A percentile compares a stretch with the other conserved stretches of the same genome.
These are phyloP conservation scores for Microdochium bolleyi DNA, from an alignment of 2,329 filamentous ascomycete species.

Conservation along the genomic window DNA sequence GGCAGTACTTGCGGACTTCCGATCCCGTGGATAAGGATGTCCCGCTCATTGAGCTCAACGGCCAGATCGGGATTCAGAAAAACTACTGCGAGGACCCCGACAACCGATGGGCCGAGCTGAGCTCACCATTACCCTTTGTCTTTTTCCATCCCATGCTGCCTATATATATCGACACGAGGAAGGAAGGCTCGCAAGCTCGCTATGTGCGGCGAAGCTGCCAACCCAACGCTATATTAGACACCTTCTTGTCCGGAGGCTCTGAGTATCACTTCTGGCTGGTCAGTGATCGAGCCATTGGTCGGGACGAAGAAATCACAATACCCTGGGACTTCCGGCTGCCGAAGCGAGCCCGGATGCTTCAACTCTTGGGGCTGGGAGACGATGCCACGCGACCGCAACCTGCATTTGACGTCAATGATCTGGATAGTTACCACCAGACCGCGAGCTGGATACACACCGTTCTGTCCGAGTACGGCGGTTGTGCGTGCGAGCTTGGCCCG, in stretches of 20 bases:
- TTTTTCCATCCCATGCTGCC: slow-evolving; percentile 85
- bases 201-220: slow-evolving; percentile 89
- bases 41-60: slow-evolving; percentile 65
- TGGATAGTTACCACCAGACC: slow-evolving; percentile 49
- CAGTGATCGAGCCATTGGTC: slow-evolving; percentile 66
- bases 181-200: slow-evolving; percentile 76
- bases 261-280: slow-evolving; percentile 93
- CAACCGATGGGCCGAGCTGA: slow-evolving; percentile 62
- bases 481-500: slow-evolving; percentile 60
- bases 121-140: slow-evolving; percentile 62
- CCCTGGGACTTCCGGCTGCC: slow-evolving; percentile 61
- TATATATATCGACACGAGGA: slow-evolving; percentile 80
- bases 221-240: slow-evolving; percentile 83
- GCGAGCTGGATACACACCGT: slow-evolving; percentile 60
- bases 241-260: slow-evolving; percentile 67
- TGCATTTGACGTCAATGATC: slow-evolving; percentile 48
- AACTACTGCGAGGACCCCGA: slow-evolving; percentile 60
- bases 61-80: slow-evolving; percentile 65
- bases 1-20: slow-evolving; percentile 55
- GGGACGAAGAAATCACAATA: slow-evolving; percentile 55
- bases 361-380: slow-evolving; percentile 54
- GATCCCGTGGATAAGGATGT: slow-evolving; percentile 47
- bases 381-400: slow-evolving; percentile 41
- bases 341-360: slow-evolving; percentile 46
- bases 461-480: slow-evolving; percentile 71